A percentile compares a stretch with the other conserved stretches of the same genome.
phyloP scores from a whole-genome alignment of 495 filamentous ascomycete species.

The Amniculicola lignicola region DNA sequence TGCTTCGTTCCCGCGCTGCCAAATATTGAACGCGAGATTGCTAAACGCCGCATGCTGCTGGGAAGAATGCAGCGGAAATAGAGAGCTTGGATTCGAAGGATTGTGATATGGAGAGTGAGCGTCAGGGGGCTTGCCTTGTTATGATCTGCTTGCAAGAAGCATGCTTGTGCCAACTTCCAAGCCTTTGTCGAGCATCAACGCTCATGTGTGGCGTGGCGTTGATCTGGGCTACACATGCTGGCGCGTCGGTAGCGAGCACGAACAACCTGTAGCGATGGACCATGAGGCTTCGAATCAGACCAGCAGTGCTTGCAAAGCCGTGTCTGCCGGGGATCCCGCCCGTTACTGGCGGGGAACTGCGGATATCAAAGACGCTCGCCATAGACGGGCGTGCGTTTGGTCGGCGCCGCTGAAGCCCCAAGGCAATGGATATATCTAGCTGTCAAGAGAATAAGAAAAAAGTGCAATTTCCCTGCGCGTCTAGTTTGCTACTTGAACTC shows the following conservation, averaged over 20 bases:
- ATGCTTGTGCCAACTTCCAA: conserved; percentile 12
- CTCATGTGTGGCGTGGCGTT: neutral
- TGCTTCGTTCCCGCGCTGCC: too few relatives aligned
- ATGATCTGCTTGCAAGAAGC: neutral
- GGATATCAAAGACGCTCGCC: neutral
- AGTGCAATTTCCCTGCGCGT: too few relatives aligned
- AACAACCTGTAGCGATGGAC: neutral
- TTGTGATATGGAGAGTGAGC: too few relatives aligned
- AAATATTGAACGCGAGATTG: too few relatives aligned
- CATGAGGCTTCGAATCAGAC: neutral
- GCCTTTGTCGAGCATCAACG: neutral
- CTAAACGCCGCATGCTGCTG: too few relatives aligned
- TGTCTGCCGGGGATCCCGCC: conserved; percentile 10
- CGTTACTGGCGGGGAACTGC: neutral
- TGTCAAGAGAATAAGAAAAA: too few relatives aligned
- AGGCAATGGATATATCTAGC: neutral
- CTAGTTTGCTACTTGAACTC: neutral
- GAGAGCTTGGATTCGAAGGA: too few relatives aligned
- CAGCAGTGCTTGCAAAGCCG: neutral
- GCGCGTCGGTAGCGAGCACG: neutral
- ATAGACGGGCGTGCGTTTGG: neutral
- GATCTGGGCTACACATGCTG: neutral
- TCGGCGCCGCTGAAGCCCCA: neutral
- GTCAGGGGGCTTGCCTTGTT: neutral
- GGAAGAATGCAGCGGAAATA: too few relatives aligned